Conservation (phyloP, 139 green algal genomes). For the Chlorella sorokiniana region DNA sequence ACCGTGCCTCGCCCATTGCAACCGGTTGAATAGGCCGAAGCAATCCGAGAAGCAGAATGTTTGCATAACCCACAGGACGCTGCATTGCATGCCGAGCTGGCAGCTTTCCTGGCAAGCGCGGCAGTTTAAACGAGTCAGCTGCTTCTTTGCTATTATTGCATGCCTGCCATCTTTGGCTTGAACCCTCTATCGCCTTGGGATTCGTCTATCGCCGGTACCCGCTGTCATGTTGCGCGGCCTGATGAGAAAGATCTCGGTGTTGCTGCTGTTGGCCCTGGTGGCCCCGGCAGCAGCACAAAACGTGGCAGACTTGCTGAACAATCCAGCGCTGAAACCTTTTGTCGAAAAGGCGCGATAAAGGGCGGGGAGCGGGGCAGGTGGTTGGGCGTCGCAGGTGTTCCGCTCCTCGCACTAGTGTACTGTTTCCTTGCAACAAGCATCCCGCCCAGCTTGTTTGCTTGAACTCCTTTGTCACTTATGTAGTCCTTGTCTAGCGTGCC, state of each 20-base stretch:
- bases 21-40: no score
- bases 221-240: neutral
- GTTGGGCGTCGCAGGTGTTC: neutral
- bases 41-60: no score
- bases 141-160: no score
- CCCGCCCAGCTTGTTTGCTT: no score
- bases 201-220: neutral
- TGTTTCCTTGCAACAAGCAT: no score
- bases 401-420: neutral
- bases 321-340: conserved; percentile 5
- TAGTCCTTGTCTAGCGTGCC: neutral
- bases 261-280: neutral
- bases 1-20: no score
- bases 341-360: neutral
- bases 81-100: no score
- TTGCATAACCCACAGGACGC: no score
- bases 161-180: no score
- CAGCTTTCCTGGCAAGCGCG: no score
- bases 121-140: no score
- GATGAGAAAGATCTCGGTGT: neutral
- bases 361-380: neutral
- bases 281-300: neutral
- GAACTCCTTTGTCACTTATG: neutral
- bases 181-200: neutral
- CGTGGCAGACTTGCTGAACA: neutral